Conservation (phyloP, 306 rosid genomes). For the Luffa aegyptiaca region DNA sequence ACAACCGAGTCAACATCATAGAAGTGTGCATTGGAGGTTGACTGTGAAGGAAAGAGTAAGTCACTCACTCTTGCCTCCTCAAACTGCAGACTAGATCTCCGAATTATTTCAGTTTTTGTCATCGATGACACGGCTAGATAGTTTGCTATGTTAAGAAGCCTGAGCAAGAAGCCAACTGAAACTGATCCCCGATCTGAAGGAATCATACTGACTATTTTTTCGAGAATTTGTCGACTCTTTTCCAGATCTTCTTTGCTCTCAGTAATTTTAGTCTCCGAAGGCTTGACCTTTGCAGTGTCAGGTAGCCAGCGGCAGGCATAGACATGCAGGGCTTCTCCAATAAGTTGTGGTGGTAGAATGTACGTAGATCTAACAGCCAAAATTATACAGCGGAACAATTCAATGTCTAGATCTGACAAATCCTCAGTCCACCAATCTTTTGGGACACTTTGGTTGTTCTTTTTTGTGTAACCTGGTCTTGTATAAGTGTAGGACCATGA, state of each 20-base stretch:
- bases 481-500: conserved; percentile 96
- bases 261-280: neutral
- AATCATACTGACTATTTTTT: conserved; percentile 70
- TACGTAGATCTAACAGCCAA: conserved; percentile 61
- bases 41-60: conserved; percentile 56
- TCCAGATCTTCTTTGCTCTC: conserved; percentile 37
- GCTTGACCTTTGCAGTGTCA: conserved; percentile 28
- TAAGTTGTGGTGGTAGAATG: conserved; percentile 73
- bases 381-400: conserved; percentile 69
- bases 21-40: conserved; percentile 36
- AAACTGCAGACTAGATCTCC: conserved; percentile 73
- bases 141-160: conserved; percentile 52
- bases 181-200: conserved; percentile 85
- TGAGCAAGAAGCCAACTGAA: conserved; percentile 74
- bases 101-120: conserved; percentile 63
- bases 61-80: conserved; percentile 82
- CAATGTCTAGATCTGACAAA: conserved; percentile 71
- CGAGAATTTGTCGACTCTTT: conserved; percentile 47
- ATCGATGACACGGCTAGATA: conserved; percentile 50
- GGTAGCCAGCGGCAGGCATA: conserved; percentile 83
- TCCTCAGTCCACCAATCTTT: conserved; percentile 99
- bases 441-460: conserved; percentile 66
- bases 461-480: conserved; percentile 78
- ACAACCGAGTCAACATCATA: conserved; percentile 70
- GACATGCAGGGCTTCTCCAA: conserved; percentile 97